phyloP scores from a whole-genome alignment of 1,284 basidiomycete species.

The Ustanciosporium gigantosporum region DNA sequence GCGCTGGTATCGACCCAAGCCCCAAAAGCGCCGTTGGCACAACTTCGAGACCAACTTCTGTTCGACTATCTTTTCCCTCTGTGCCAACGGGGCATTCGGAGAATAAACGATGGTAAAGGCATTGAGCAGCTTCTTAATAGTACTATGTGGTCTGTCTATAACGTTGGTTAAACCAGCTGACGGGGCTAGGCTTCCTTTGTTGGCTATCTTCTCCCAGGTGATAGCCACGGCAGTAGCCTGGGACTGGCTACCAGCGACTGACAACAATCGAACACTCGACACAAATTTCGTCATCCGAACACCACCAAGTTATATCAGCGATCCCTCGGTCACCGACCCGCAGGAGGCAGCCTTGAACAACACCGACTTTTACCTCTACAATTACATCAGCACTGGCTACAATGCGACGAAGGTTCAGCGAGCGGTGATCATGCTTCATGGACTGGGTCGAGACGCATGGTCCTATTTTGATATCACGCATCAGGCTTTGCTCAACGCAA shows the following conservation, averaged over 20 bases:
- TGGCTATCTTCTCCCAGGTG: too few species aligned
- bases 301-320: slow-evolving; percentile 7
- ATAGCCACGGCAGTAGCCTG: too few species aligned
- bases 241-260: slow-evolving; percentile 34
- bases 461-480: slow-evolving; percentile 37
- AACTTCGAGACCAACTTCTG: too few species aligned
- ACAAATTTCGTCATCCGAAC: slow-evolving; percentile 27
- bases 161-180: too few species aligned
- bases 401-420: slow-evolving; percentile 25
- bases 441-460: slow-evolving; percentile 45
- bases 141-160: too few species aligned
- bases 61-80: too few species aligned
- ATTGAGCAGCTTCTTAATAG: too few species aligned
- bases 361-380: slow-evolving; percentile 30
- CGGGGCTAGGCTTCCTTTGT: too few species aligned
- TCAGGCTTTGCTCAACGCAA: slow-evolving; percentile 35
- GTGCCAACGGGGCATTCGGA: too few species aligned
- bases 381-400: slow-evolving; percentile 34
- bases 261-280: slow-evolving; percentile 31
- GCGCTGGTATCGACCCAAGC: too few species aligned
- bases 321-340: neutral
- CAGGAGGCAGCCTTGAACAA: slow-evolving; percentile 10
- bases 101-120: too few species aligned
- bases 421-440: slow-evolving; percentile 42
- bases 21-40: too few species aligned